Percentiles rank a stretch among this genome's conserved stretches.
phyloP scores from a whole-genome alignment of 306 rosid genomes.

The Mimosa pudica region DNA sequence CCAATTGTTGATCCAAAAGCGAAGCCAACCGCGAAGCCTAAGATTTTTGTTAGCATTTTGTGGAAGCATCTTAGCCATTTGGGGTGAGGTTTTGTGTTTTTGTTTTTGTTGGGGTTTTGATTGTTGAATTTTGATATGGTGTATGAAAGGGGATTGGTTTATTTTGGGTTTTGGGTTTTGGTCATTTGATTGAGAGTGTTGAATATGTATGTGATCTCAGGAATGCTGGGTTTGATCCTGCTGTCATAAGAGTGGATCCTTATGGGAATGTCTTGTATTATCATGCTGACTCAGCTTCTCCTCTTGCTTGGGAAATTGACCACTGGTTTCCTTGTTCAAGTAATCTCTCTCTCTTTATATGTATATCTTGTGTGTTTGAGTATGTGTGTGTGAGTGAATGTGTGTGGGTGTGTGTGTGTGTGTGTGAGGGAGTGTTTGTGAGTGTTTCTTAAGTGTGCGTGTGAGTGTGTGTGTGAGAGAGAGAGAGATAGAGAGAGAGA shows the following conservation, averaged over 20 bases:
- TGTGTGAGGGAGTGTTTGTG: background rate
- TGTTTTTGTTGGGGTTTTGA: background rate
- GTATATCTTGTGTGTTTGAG: background rate
- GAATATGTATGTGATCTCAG: constrained; percentile 34
- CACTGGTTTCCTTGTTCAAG: constrained; percentile 99
- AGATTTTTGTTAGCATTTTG: constrained; percentile 70
- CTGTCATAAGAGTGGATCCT: constrained; percentile 80
- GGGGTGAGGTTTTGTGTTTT: constrained; percentile 59
- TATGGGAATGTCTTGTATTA: constrained; percentile 88
- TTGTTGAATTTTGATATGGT: no score
- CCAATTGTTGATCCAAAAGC: constrained; percentile 75
- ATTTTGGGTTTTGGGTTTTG: background rate
- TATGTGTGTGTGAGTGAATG: background rate
- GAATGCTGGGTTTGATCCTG: constrained; percentile 98
- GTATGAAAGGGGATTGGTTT: background rate
- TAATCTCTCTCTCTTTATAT: constrained; percentile 27
- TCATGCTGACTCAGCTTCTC: constrained; percentile 95
- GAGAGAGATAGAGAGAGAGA: no score
- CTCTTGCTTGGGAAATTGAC: constrained; percentile 96
- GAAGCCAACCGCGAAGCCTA: constrained; percentile 73
- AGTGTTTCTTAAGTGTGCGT: no score
- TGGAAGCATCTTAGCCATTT: constrained; percentile 97
- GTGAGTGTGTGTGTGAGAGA: background rate
- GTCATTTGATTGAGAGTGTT: constrained; percentile 13
- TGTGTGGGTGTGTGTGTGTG: background rate